Conservation (phyloP, 495 filamentous ascomycete genomes). For the Daldinia grandis region DNA sequence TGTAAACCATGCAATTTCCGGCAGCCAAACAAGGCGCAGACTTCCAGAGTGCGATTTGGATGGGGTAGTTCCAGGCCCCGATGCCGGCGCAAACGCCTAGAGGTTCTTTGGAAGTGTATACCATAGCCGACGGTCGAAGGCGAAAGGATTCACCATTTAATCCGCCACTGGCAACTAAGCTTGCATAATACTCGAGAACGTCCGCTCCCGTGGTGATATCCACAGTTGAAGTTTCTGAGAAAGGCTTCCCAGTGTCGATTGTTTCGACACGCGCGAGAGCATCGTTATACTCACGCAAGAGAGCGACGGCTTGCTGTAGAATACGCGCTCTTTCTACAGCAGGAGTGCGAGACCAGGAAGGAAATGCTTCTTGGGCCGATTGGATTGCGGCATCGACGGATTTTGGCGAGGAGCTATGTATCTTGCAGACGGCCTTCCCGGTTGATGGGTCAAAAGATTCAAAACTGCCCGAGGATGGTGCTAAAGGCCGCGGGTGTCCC, state of each 20-base stretch:
- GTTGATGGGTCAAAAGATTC: conserved; percentile 74
- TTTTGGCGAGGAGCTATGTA: conserved; percentile 67
- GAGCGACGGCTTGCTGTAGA: conserved; percentile 70
- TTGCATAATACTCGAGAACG: conserved; percentile 79
- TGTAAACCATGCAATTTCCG: conserved; percentile 89
- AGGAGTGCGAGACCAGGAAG: conserved; percentile 71
- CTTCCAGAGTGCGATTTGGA: conserved; percentile 90
- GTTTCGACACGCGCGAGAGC: conserved; percentile 75
- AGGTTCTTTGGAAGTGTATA: conserved; percentile 77
- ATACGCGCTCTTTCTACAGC: conserved; percentile 72
- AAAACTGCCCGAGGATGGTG: conserved; percentile 66
- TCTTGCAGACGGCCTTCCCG: conserved; percentile 66
- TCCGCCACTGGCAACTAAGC: conserved; percentile 71
- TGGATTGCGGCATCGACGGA: conserved; percentile 73
- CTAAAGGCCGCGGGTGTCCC: conserved; percentile 66
- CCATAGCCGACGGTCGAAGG: conserved; percentile 73
- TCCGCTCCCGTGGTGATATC: conserved; percentile 79
- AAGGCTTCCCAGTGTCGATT: conserved; percentile 77
- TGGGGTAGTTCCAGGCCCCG: conserved; percentile 86
- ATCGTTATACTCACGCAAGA: conserved; percentile 74
- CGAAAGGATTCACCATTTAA: conserved; percentile 54
- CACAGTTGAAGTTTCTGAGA: conserved; percentile 76
- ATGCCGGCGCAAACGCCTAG: conserved; percentile 82
- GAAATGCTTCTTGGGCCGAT: conserved; percentile 69
- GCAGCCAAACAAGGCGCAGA: conserved; percentile 82